Evolutionary conservation across 352 stramenopile species (phyloP), one percentile per base, ranked within the genome.

Genomic region (Phytophthora tubulina): DNA sequence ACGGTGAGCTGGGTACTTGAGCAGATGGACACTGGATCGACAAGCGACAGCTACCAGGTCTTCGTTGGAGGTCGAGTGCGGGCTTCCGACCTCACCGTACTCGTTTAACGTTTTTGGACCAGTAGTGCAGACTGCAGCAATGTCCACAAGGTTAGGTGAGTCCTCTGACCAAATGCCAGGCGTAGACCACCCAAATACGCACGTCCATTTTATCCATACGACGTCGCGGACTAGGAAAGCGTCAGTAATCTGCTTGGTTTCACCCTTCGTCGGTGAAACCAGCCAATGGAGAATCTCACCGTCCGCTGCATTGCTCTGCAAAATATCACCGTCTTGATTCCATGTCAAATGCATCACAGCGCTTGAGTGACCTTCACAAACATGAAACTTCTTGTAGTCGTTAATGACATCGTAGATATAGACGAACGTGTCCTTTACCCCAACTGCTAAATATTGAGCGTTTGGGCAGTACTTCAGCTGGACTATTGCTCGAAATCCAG

Each of bases 311-410:
- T 97, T 98, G 56, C 78, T 94, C 50, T 92, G 82, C 3, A 98
- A 48, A 32, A 96, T 89, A 35, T 88, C 84, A 4, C 82, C 79
- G 11, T 97, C 89, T 8, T 41, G 73, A 45, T 81, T 97, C 80
- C 96, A 98, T 38, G 97, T 96, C 39, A 98, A 76, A 66, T 96
- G 85, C 2, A 78, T 81, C 42, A 97, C 77, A 46, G 78, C 81
- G 35, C 89, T 92, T 45, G 95, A 90, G 75, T 97, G 90, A 15
- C 92, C 86, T 72, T 92, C 84, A 41, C 84, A 92, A 11, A 90
- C 75, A 61, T 86, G 75, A 8, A 92, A 44, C 30, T 81, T 84
- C 65, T 86, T 90, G 75, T 91, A 92, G 9, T 63, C 65, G 7
- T 82, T 80, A 3, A 33, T 15, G 11, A 83, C 63, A 33, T 89